These are phyloP conservation scores for Amylocarpus encephaloides DNA, from an alignment of 2,329 filamentous ascomycete species.

Conservation along the genomic window DNA sequence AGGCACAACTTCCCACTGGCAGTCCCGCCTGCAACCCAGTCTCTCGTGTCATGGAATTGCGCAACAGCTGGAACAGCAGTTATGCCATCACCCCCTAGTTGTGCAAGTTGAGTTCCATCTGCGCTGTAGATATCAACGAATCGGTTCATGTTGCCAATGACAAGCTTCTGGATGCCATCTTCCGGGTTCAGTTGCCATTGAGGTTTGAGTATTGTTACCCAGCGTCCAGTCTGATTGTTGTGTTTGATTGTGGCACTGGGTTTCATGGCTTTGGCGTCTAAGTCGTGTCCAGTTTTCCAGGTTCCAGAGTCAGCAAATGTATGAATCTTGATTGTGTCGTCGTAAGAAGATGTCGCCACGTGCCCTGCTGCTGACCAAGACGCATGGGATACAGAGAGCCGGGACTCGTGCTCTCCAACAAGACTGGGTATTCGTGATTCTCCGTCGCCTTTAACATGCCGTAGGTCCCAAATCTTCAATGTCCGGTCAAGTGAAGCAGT, in stretches of 20 bases:
- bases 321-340: slow-evolving; percentile 92
- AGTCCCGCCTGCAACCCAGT: slow-evolving; percentile 91
- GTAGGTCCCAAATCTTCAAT: slow-evolving; percentile 86
- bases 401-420: slow-evolving; percentile 74
- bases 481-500: slow-evolving; percentile 88
- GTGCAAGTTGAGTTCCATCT: slow-evolving; percentile 79
- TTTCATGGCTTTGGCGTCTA: slow-evolving; percentile 58
- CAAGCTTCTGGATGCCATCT: slow-evolving; percentile 79
- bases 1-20: slow-evolving; percentile 88
- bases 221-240: slow-evolving; percentile 93
- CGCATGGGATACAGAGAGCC: slow-evolving; percentile 84
- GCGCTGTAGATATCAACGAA: slow-evolving; percentile 88
- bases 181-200: slow-evolving; percentile 82
- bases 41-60: slow-evolving; percentile 76
- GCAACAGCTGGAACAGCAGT: slow-evolving; percentile 92
- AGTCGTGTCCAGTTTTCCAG: slow-evolving; percentile 52
- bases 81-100: slow-evolving; percentile 81
- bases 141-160: slow-evolving; percentile 94
- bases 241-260: slow-evolving; percentile 67
- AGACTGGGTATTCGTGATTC: slow-evolving; percentile 58
- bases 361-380: slow-evolving; percentile 82
- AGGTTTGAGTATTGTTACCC: slow-evolving; percentile 76
- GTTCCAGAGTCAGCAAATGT: slow-evolving; percentile 57
- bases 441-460: slow-evolving; percentile 64
- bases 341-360: slow-evolving; percentile 87